These are phyloP conservation scores for Colletotrichum tamarilloi DNA, from an alignment of 2,329 filamentous ascomycete species.

Conservation along the genomic window DNA sequence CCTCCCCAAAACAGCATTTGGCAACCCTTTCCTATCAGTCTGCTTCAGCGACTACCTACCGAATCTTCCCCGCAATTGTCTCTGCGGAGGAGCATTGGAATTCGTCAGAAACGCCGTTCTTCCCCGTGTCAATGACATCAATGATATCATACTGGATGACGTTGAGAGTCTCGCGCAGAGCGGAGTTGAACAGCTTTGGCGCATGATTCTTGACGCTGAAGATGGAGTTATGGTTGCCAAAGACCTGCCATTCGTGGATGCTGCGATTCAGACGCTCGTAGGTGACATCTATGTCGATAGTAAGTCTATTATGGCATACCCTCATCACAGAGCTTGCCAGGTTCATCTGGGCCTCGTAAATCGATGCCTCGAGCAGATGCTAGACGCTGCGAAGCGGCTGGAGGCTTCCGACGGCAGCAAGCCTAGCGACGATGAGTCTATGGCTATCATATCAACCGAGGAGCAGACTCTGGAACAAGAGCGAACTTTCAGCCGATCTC, in stretches of 20 bases:
- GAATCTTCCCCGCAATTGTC: conserved; percentile 64
- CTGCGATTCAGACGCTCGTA: conserved; percentile 78
- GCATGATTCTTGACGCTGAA: conserved; percentile 78
- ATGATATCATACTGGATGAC: conserved; percentile 61
- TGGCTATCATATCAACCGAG: conserved; percentile 62
- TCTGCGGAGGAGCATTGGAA: conserved; percentile 70
- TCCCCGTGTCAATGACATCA: conserved; percentile 56
- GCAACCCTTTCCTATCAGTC: conserved; percentile 66
- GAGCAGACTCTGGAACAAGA: conserved; percentile 65
- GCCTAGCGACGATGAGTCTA: conserved; percentile 59
- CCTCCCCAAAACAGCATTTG: conserved; percentile 54
- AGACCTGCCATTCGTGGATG: conserved; percentile 56
- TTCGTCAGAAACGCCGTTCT: conserved; percentile 68
- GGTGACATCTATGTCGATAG: conserved; percentile 75
- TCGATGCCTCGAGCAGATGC: conserved; percentile 78
- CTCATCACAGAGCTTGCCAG: conserved; percentile 61
- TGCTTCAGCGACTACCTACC: conserved; percentile 70
- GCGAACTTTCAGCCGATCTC: conserved; percentile 73
- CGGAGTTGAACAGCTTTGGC: conserved; percentile 82
- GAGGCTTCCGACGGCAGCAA: conserved; percentile 58
- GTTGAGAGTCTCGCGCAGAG: conserved; percentile 62
- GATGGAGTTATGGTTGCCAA: conserved; percentile 62
- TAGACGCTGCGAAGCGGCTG: conserved; percentile 69
- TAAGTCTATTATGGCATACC: conserved; percentile 59
- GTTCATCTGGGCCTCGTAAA: conserved; percentile 78